Evolutionary conservation across 495 filamentous ascomycete species (phyloP).

Genomic region (Clavariopsis aquatica): DNA sequence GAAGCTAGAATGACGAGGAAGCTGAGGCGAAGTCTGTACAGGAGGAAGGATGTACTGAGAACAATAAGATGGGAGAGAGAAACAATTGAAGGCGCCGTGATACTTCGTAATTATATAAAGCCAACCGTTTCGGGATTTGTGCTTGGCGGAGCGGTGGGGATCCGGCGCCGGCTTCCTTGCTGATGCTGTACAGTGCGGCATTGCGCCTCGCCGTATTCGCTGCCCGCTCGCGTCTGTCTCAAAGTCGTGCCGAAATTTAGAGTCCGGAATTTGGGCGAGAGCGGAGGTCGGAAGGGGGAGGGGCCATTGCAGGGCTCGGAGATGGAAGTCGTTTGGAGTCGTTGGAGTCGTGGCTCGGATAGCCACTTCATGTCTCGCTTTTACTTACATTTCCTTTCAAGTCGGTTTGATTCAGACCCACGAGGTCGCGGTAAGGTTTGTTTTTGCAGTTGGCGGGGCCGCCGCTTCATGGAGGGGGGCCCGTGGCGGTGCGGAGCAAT

Average conservation of each 20-base stretch:
- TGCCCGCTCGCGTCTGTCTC: neutral
- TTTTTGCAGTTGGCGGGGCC: neutral
- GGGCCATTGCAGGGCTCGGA: conserved; percentile 7
- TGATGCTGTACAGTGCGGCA: neutral
- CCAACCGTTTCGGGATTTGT: neutral
- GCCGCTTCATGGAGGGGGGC: neutral
- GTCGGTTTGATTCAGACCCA: neutral
- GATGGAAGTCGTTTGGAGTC: neutral
- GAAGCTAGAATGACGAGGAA: conserved; percentile 1
- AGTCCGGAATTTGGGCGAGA: conserved; percentile 21
- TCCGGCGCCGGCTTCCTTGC: conserved; percentile 25
- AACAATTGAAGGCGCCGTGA: conserved; percentile 3
- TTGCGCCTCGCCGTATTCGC: conserved; percentile 4
- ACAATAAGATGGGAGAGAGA: neutral
- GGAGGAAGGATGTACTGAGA: conserved; percentile 6
- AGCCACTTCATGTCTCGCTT: neutral
- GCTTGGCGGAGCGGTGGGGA: conserved; percentile 34
- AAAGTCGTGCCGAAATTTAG: conserved; percentile 22
- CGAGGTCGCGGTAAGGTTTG: neutral
- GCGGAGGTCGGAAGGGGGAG: conserved; percentile 24
- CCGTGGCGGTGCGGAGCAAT: neutral
- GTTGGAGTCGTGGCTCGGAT: neutral
- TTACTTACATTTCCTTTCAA: neutral
- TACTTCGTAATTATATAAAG: conserved; percentile 37
- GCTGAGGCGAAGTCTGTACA: neutral